Base-by-base conservation (phyloP, 805 yeast species). In the Lipomyces sp. region DNA sequence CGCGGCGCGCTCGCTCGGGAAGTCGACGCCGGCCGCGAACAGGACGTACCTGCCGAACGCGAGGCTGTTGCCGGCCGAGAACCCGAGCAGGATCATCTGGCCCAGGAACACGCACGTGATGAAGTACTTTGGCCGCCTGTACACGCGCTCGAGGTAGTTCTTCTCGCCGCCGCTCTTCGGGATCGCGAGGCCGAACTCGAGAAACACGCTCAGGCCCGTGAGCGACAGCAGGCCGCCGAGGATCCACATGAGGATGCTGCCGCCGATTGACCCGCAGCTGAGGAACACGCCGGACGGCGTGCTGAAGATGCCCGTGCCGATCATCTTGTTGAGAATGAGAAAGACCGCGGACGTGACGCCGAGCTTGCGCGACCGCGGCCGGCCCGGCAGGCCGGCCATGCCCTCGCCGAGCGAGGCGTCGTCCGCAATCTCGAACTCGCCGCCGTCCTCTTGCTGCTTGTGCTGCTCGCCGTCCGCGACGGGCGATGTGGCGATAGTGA, bases 231-330 rank as follows among this genome's bases (percentile, higher is more conserved):
- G 35, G 10, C 84, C 81, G 33, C 87, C 87, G n/a, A 78, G 67
- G 5, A 78, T 61, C 85, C 86, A 82, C 55, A 82, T 65, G 29
- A 79, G 59, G 49, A 82, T 65, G 2, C 81, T 65, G 41, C 75
- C 67, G 11, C 85, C 86, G 4, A 82, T 82, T 10, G 80, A 75
- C 3, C 86, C 86, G 2, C 81, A 68, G 37, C 77, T 67, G 8
- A 70, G 63, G 56, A 76, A 82, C 33, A 83, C 81, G 24, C 83
- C 74, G 3, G 86, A 77, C 1, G 87, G 84, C 3, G 85, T 79
- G 36, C 82, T 74, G 66, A 83, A 83, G 34, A 83, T 81, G 24
- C 89, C 90, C 2, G 88, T 82, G 37, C 90, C 90, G 45, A 83
- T 76, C 79, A 82, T 82, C 60, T 83, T 74, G 66, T 83, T 83